phyloP scores from a whole-genome alignment of 495 filamentous ascomycete species.

The Penicillium argentinense region DNA sequence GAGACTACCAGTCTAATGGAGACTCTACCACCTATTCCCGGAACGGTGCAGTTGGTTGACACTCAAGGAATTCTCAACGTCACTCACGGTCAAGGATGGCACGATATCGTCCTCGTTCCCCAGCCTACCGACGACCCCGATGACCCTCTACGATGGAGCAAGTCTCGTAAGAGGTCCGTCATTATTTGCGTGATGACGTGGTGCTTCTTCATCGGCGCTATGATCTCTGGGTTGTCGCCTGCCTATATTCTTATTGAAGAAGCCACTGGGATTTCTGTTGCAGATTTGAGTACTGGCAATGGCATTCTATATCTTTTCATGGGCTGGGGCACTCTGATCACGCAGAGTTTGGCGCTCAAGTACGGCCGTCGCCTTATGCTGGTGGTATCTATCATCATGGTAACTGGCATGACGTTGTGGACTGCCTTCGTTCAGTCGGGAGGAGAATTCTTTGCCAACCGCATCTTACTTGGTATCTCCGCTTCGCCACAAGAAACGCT shows the following conservation, averaged over 20 bases:
- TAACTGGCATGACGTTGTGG: constrained; percentile 42
- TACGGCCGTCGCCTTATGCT: constrained; percentile 34
- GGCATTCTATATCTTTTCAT: constrained; percentile 37
- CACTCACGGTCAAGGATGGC: constrained; percentile 21
- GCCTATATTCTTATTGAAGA: constrained; percentile 12
- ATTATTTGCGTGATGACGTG: background rate
- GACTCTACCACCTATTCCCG: too few species aligned
- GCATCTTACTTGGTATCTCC: constrained; percentile 52
- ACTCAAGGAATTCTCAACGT: constrained; percentile 26
- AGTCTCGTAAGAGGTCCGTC: constrained; percentile 29
- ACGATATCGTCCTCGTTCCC: constrained; percentile 46
- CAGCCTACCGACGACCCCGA: constrained; percentile 44
- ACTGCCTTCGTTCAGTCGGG: constrained; percentile 42
- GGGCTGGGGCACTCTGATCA: constrained; percentile 35
- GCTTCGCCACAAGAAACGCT: constrained; percentile 52
- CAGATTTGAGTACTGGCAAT: constrained; percentile 27
- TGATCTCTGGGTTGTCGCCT: too few species aligned
- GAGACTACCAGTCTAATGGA: too few species aligned
- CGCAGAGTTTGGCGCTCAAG: constrained; percentile 31
- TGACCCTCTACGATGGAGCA: constrained; percentile 52
- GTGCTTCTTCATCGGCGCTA: background rate
- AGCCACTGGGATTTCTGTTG: constrained; percentile 33
- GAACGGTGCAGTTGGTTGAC: constrained; percentile 42
- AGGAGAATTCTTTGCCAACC: constrained; percentile 50
- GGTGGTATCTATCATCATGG: constrained; percentile 27